These are phyloP conservation scores for Paramecium pentaurelia DNA, from an alignment of 73 alveolate genomes.

Conservation along the genomic window DNA sequence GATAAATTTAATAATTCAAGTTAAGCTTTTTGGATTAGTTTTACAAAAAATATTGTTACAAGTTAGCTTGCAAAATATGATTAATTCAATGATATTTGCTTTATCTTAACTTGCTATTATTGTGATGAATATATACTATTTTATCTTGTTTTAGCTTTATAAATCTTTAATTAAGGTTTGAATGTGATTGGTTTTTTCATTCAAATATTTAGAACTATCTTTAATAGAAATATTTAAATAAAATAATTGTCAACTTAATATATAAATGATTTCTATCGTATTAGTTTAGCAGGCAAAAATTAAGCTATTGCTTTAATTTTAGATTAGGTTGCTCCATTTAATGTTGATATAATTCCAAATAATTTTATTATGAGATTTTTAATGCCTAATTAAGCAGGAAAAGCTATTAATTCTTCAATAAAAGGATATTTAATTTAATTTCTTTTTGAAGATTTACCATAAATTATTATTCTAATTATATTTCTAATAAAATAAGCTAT, in stretches of 20 bases:
- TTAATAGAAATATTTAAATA: too few species aligned
- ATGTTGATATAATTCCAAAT: conserved; percentile 51
- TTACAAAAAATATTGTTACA: neutral
- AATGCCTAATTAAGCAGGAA: conserved; percentile 59
- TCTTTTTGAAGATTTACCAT: neutral
- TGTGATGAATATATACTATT: neutral
- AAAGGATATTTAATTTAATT: conserved; percentile 19
- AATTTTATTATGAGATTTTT: conserved; percentile 40
- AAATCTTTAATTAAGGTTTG: neutral
- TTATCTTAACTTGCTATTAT: conserved; percentile 29
- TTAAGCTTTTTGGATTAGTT: neutral
- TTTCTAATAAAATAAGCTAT: conserved; percentile 16
- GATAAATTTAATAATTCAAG: neutral
- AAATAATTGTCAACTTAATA: neutral
- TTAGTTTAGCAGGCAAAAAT: neutral
- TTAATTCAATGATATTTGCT: conserved; percentile 44
- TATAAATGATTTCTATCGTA: neutral
- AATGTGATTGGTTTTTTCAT: neutral
- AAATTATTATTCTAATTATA: neutral
- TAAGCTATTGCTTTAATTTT: conserved; percentile 8
- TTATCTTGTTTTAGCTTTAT: neutral
- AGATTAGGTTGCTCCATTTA: conserved; percentile 59
- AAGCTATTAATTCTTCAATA: neutral
- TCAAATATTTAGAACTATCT: neutral
- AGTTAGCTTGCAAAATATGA: conserved; percentile 31